phyloP scores from a whole-genome alignment of 805 yeast genomes.

The Candida germanica region DNA sequence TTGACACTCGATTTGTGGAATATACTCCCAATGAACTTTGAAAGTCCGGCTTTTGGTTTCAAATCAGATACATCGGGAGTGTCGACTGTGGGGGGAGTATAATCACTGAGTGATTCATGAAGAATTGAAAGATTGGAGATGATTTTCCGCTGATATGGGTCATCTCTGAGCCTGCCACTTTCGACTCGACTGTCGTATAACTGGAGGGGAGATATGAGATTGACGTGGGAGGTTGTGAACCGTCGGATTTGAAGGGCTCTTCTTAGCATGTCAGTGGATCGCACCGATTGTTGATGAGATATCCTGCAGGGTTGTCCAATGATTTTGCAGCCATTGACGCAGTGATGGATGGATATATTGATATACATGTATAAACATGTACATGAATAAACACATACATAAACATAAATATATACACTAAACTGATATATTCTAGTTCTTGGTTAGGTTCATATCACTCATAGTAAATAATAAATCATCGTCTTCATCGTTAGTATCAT shows the following conservation, averaged over 20 bases:
- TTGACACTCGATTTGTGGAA: slow-evolving; percentile 3
- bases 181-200: slow-evolving; percentile 50
- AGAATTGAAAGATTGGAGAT: slow-evolving; percentile 59
- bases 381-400: neutral
- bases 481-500: slow-evolving; percentile 36
- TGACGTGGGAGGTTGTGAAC: neutral
- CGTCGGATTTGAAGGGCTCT: too few species aligned
- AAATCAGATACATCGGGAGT: slow-evolving; percentile 52
- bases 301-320: too few species aligned
- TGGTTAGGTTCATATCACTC: slow-evolving; percentile 66
- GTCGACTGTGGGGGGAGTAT: slow-evolving; percentile 59
- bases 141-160: slow-evolving; percentile 75
- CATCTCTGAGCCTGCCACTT: slow-evolving; percentile 59
- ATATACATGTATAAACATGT: slow-evolving; percentile 31
- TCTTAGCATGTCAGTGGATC: too few species aligned
- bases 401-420: too few species aligned
- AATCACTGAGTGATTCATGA: slow-evolving; percentile 50
- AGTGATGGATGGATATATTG: too few species aligned
- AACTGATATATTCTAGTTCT: too few species aligned
- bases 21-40: slow-evolving; percentile 27
- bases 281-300: too few species aligned
- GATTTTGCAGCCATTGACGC: too few species aligned
- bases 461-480: slow-evolving; percentile 66
- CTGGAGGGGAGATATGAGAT: slow-evolving; percentile 23
- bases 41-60: slow-evolving; percentile 47